These are phyloP conservation scores for Phytophthora capsici DNA, from an alignment of 352 stramenopile genomes.

Conservation along the genomic window DNA sequence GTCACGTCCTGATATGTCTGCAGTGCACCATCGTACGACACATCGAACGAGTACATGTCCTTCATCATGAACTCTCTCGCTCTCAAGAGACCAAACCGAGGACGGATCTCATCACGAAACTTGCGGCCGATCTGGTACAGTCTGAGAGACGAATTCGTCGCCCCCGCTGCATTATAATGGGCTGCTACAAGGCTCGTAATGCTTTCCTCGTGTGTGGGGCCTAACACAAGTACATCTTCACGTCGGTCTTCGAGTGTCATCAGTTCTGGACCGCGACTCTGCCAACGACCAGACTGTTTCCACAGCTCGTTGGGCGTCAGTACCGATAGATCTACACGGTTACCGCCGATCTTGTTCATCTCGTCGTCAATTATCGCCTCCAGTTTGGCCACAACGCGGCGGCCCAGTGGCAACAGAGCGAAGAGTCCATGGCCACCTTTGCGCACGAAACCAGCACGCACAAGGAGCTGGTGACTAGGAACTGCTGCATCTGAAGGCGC, in stretches of 20 bases:
- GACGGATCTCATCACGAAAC: conserved; percentile 90
- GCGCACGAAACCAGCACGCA: conserved; percentile 87
- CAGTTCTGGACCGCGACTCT: conserved; percentile 82
- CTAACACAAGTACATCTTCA: conserved; percentile 69
- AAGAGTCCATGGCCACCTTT: conserved; percentile 86
- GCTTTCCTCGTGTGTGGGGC: conserved; percentile 87
- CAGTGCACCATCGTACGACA: conserved; percentile 58
- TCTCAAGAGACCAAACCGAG: conserved; percentile 83
- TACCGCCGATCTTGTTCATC: conserved; percentile 79
- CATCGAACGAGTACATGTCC: conserved; percentile 92
- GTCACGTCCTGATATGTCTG: conserved; percentile 85
- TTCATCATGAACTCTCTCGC: conserved; percentile 92
- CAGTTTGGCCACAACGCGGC: conserved; percentile 77
- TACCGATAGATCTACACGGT: conserved; percentile 84
- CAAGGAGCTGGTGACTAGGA: conserved; percentile 84
- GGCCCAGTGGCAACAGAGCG: conserved; percentile 78
- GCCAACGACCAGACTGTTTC: conserved; percentile 85
- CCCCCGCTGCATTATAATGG: conserved; percentile 51
- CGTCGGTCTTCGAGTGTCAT: conserved; percentile 83
- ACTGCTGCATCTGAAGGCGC: conserved; percentile 80
- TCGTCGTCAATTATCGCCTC: conserved; percentile 85
- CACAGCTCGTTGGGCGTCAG: conserved; percentile 81
- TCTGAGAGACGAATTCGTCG: conserved; percentile 55
- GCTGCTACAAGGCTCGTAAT: conserved; percentile 81
- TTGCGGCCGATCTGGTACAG: conserved; percentile 91